phyloP scores from a whole-genome alignment of 768 basidiomycete species.

The Saitozyma podzolica region DNA sequence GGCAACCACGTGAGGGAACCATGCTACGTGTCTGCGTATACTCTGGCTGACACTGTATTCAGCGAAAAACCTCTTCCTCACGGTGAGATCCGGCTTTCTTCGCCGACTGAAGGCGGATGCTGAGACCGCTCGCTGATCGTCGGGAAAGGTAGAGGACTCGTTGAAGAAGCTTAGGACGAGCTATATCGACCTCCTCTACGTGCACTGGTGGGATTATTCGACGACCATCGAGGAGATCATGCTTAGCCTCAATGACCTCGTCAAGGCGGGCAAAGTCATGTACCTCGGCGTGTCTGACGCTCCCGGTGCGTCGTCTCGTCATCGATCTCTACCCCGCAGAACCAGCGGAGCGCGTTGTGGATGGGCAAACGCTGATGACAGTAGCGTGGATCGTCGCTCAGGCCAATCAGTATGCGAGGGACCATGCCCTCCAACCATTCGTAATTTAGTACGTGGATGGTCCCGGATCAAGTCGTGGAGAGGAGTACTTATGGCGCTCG shows the following conservation, averaged over 20 bases:
- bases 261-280: constrained; percentile 57
- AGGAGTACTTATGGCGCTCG: background rate
- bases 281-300: constrained; percentile 46
- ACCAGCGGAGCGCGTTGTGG: background rate
- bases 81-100: background rate
- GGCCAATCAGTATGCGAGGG: constrained; percentile 59
- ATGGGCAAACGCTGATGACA: background rate
- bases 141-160: constrained; percentile 35
- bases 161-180: constrained; percentile 35
- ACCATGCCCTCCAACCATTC: constrained; percentile 60
- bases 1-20: constrained; percentile 55
- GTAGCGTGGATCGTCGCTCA: constrained; percentile 35
- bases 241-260: constrained; percentile 60
- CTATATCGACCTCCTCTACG: constrained; percentile 43
- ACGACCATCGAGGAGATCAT: constrained; percentile 63
- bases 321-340: background rate
- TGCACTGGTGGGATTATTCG: constrained; percentile 57
- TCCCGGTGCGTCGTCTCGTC: constrained; percentile 17
- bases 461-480: too few species aligned
- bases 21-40: too few species aligned
- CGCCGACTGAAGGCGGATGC: background rate
- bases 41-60: too few species aligned
- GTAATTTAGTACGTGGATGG: constrained; percentile 58
- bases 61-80: constrained; percentile 54
- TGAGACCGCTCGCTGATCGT: too few species aligned